phyloP scores from a whole-genome alignment of 805 yeast species.

The Wickerhamiella alocasiicola region DNA sequence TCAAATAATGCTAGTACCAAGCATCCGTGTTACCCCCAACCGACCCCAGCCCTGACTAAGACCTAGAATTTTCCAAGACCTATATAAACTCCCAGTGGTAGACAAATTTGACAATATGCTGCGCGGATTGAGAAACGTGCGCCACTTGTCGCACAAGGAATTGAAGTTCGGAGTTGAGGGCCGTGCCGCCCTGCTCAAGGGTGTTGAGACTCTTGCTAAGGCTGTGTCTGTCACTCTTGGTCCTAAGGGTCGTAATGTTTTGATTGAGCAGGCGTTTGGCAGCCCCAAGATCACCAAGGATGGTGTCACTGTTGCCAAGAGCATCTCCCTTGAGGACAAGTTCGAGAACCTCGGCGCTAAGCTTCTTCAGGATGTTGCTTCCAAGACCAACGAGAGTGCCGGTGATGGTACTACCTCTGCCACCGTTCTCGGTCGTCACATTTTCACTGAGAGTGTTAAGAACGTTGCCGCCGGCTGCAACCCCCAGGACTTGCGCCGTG shows the following conservation, averaged over 20 bases:
- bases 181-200: conserved; percentile 83
- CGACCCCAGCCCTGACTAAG: neutral
- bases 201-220: conserved; percentile 89
- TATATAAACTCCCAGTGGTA: conserved; percentile 6
- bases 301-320: conserved; percentile 93
- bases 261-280: conserved; percentile 93
- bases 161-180: conserved; percentile 95
- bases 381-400: conserved; percentile 92
- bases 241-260: conserved; percentile 94
- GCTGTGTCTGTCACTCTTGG: conserved; percentile 96
- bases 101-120: neutral
- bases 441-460: conserved; percentile 88
- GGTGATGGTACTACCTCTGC: conserved; percentile 99
- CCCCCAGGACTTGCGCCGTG: conserved; percentile 97
- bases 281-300: conserved; percentile 98
- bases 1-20: too few relatives aligned
- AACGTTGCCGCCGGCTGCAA: conserved; percentile 98
- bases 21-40: too few relatives aligned
- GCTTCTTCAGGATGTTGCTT: conserved; percentile 89
- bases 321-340: conserved; percentile 70
- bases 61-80: conserved; percentile 8
- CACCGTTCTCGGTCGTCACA: conserved; percentile 89
- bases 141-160: conserved; percentile 59
- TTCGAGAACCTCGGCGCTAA: conserved; percentile 96
- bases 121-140: conserved; percentile 22